Evolutionary conservation across 116 monocot species (phyloP).

Genomic region (Trichopus zeylanicus): DNA sequence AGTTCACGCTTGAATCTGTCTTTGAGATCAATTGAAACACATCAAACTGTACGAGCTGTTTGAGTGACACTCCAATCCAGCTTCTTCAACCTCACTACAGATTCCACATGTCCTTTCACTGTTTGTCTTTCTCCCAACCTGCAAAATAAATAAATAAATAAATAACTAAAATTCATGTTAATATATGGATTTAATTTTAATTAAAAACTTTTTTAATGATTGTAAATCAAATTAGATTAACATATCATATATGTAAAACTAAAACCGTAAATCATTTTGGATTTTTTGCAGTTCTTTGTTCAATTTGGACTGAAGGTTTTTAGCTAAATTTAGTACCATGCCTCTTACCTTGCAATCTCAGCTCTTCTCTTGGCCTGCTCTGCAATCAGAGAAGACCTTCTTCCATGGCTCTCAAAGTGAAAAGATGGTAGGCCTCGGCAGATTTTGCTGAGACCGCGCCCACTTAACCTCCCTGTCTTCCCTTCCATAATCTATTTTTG

Average conservation of each 20-base stretch:
- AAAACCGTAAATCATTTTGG: no score
- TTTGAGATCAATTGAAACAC: no score
- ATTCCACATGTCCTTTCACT: conserved; percentile 40
- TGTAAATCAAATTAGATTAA: no score
- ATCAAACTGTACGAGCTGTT: background rate
- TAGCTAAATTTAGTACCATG: background rate
- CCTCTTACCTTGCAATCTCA: conserved; percentile 41
- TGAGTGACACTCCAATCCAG: conserved; percentile 17
- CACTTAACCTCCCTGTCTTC: conserved; percentile 49
- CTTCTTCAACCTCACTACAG: conserved; percentile 29
- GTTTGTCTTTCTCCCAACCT: conserved; percentile 43
- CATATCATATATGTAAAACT: no score
- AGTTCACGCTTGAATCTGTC: no score
- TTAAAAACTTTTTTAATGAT: background rate
- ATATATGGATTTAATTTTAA: background rate
- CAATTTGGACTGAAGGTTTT: background rate
- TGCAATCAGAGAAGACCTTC: conserved; percentile 37
- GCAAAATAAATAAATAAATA: background rate
- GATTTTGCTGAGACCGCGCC: conserved; percentile 33
- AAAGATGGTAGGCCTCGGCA: conserved; percentile 6
- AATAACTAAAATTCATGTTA: background rate
- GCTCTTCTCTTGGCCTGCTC: conserved; percentile 52
- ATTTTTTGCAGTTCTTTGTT: no score
- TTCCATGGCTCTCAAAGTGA: conserved; percentile 10
- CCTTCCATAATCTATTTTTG: conserved; percentile 32